Base-by-base conservation (phyloP, 176 grass and related monocot species). In the Carex littledalei region DNA sequence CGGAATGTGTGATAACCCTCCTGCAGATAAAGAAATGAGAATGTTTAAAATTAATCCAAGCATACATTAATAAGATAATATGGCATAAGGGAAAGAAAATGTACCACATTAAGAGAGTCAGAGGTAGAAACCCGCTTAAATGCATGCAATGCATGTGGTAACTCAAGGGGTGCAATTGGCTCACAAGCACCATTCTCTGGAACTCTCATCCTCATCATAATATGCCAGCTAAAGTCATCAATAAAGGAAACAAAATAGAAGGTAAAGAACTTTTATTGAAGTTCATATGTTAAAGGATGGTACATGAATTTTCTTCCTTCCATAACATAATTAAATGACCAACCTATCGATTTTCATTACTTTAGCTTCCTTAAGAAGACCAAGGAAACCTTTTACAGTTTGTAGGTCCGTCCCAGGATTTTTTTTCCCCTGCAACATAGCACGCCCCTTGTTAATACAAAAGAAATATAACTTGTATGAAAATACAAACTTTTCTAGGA, bases 261-360 rank as follows among this genome's bases (percentile, higher is more conserved):
- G 72, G 61, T 81, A 50, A 50, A 26, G 22, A 29, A 89, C 35
- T 85, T 45, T 82, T 13, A 84, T 41, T 32, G n/a, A 87, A 87
- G 45, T 78, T 66, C 7, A 32, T 69, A 49, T 1, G 15, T 62
- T 63, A 61, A 22, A 62, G 13, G 41, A 81, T 15, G 12, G 9
- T 10, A 71, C 78, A 72, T 49, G 43, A 59, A 52, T 63, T 70
- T 66, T 55, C 6, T 21, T 65, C 34, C 22, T 67, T 53, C 16
- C 43, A 81, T 49, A 24, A 58, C 67, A 35, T 11, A 81, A 62
- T 47, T 68, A 72, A 63, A 64, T 77, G 41, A 20, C 20, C 29
- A 34, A 94, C 95, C 95, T 93, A 70, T 98, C 92, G 18, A 98
- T 91, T 84, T 89, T 88, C 55, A 98, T 98, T 86, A 89, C 89